phyloP scores from a whole-genome alignment of 257 asterid genomes.

The Schizonepeta tenuifolia region DNA sequence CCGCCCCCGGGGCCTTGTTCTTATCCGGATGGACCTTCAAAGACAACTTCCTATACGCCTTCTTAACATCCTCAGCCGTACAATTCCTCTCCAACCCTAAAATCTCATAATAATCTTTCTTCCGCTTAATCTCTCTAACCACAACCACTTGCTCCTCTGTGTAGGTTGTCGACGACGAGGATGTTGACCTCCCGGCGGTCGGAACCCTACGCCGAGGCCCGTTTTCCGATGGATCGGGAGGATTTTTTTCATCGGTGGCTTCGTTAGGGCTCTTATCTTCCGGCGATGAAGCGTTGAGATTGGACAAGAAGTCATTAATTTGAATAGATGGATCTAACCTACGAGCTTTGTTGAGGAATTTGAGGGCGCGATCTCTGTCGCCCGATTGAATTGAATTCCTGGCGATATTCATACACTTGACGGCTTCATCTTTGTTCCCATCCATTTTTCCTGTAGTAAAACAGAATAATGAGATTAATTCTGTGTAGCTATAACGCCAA shows the following conservation, averaged over 20 bases:
- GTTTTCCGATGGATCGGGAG: conserved; percentile 39
- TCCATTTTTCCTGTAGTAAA: conserved; percentile 55
- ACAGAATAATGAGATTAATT: conserved; percentile 3
- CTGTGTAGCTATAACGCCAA: neutral
- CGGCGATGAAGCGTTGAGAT: conserved; percentile 45
- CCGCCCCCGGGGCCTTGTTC: conserved; percentile 92
- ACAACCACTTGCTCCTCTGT: conserved; percentile 71
- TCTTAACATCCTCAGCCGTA: conserved; percentile 70
- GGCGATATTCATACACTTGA: conserved; percentile 82
- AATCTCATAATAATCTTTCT: conserved; percentile 89
- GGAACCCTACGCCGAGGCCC: conserved; percentile 75
- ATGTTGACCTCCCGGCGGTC: conserved; percentile 42
- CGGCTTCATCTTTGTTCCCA: conserved; percentile 98
- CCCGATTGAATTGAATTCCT: conserved; percentile 70
- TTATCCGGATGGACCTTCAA: conserved; percentile 97
- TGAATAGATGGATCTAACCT: conserved; percentile 72
- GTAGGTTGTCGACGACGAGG: conserved; percentile 50
- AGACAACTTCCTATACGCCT: conserved; percentile 85
- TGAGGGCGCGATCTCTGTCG: conserved; percentile 67
- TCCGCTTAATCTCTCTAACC: conserved; percentile 74
- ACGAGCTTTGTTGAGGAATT: conserved; percentile 83
- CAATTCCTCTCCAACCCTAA: conserved; percentile 78
- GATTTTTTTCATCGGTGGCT: conserved; percentile 35
- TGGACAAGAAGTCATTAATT: conserved; percentile 56
- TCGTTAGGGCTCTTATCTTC: conserved; percentile 43